Conservation (phyloP, 352 stramenopile genomes). For the Globisporangium spiculum region DNA sequence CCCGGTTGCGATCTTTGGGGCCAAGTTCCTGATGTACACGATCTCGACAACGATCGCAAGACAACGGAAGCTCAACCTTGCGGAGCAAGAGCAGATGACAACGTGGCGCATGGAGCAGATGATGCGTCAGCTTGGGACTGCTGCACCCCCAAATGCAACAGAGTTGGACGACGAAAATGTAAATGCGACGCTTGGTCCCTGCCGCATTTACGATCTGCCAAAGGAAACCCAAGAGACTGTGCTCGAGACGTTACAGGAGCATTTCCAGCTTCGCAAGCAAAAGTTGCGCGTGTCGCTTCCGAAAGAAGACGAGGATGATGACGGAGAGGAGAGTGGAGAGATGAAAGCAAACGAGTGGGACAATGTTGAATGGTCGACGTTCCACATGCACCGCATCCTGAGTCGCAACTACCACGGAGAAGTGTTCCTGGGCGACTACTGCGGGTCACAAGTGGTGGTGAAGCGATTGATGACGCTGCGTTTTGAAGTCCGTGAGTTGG, state of each 20-base stretch:
- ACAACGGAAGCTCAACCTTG: slow-evolving; percentile 39
- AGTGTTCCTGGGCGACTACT: slow-evolving; percentile 62
- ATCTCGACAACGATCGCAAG: slow-evolving; percentile 41
- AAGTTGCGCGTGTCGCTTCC: slow-evolving; percentile 18
- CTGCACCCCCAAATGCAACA: background rate
- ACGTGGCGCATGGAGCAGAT: slow-evolving; percentile 67
- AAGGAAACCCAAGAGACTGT: slow-evolving; percentile 58
- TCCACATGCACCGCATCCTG: slow-evolving; percentile 24
- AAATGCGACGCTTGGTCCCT: slow-evolving; percentile 25
- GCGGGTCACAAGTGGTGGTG: slow-evolving; percentile 53
- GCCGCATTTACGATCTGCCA: slow-evolving; percentile 55
- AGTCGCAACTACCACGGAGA: slow-evolving; percentile 60
- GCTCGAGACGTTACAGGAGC: slow-evolving; percentile 52
- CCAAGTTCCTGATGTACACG: slow-evolving; percentile 46
- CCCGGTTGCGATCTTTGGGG: slow-evolving; percentile 46
- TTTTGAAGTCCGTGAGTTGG: slow-evolving; percentile 53
- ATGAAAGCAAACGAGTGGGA: slow-evolving; percentile 11
- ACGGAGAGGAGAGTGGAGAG: background rate
- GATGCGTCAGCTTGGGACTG: slow-evolving; percentile 47
- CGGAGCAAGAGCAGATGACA: slow-evolving; percentile 64
- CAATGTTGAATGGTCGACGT: slow-evolving; percentile 34
- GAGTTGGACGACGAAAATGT: slow-evolving; percentile 22
- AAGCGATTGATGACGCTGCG: slow-evolving; percentile 68
- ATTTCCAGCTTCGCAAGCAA: slow-evolving; percentile 57
- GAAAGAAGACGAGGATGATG: slow-evolving; percentile 8